Conservation (phyloP, 176 grass and related monocot genomes). For the barley (Hordeum vulgare) region DNA sequence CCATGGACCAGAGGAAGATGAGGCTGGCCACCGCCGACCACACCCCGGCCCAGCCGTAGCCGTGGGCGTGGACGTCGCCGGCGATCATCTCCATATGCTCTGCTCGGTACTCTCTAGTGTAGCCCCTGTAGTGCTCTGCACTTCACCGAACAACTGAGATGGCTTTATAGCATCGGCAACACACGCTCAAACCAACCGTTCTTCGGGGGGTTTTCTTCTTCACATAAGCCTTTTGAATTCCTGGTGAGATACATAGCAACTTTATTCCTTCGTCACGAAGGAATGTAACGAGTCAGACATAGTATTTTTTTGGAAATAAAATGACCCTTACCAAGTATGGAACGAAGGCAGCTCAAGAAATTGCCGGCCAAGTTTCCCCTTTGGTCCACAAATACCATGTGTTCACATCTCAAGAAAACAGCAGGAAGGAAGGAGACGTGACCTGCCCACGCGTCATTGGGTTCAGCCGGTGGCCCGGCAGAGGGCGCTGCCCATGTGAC, state of each 20-base stretch:
- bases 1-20: slow-evolving; percentile 22
- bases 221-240: not conserved
- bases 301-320: not conserved
- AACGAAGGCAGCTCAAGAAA: not conserved
- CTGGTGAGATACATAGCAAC: not conserved
- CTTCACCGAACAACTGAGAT: not conserved
- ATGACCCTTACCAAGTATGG: not conserved
- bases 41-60: slow-evolving; percentile 18
- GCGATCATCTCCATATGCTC: not conserved
- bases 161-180: not conserved
- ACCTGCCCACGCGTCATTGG: not conserved
- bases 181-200: not conserved
- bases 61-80: not conserved
- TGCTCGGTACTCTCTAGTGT: not conserved
- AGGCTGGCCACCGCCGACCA: slow-evolving; percentile 26
- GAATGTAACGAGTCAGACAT: not conserved
- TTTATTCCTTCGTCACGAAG: not conserved
- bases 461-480: no score
- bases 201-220: not conserved
- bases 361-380: not conserved
- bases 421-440: no score
- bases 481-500: no score
- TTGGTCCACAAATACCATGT: not conserved
- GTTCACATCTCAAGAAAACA: not conserved
- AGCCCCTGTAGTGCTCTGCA: not conserved